These are phyloP conservation scores for Bonia amplexicaulis DNA, from an alignment of 176 grass and related monocot genomes.

Conservation along the genomic window DNA sequence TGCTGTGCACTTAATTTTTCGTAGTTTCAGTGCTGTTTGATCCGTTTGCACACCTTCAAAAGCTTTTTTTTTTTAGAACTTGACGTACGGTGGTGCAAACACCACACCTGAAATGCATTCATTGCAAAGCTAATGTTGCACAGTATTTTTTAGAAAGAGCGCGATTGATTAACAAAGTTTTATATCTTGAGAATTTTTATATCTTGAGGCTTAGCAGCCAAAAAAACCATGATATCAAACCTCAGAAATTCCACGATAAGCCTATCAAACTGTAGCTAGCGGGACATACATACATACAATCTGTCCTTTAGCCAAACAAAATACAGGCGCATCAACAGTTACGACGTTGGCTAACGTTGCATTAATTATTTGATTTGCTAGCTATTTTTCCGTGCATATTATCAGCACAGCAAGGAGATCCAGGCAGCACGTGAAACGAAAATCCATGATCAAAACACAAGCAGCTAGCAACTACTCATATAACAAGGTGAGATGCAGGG, in stretches of 20 bases:
- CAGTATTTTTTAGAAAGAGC: not conserved
- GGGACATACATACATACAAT: no score
- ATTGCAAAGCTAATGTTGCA: not conserved
- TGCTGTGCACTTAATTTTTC: not conserved
- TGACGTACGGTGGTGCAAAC: not conserved
- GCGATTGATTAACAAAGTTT: not conserved
- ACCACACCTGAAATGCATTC: not conserved
- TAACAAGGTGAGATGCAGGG: not conserved
- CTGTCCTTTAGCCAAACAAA: not conserved
- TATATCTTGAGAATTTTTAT: not conserved
- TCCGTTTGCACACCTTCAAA: not conserved
- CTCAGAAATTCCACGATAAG: not conserved
- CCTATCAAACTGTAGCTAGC: not conserved
- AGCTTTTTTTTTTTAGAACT: not conserved
- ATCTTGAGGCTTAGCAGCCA: not conserved
- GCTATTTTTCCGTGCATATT: not conserved
- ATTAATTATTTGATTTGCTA: not conserved
- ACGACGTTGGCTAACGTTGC: not conserved
- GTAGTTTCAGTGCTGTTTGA: not conserved
- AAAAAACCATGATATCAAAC: not conserved
- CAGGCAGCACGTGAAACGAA: slow-evolving; percentile 19
- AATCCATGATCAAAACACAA: not conserved
- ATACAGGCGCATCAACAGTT: not conserved
- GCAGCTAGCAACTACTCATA: not conserved
- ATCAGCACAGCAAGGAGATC: not conserved